Evolutionary conservation across 2,329 filamentous ascomycete species (phyloP).

Genomic region (Aaosphaeria pasadenensis): DNA sequence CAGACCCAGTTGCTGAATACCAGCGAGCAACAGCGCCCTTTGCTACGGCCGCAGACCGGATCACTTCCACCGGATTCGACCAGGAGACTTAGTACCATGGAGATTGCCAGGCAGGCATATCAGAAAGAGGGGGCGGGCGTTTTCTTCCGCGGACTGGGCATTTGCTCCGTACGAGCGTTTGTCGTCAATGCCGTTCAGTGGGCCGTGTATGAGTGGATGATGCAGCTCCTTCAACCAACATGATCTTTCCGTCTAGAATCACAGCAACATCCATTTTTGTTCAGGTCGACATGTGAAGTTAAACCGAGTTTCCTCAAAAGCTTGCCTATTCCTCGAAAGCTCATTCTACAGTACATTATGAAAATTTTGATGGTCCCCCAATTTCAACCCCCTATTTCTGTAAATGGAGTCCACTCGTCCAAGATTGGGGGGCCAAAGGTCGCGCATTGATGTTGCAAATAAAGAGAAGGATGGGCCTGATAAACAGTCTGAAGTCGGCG

Average conservation of each 20-base stretch:
- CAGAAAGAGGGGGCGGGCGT: slow-evolving; percentile 67
- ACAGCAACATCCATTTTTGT: too few species aligned
- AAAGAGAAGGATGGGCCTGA: too few species aligned
- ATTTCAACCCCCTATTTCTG: too few species aligned
- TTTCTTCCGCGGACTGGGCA: slow-evolving; percentile 77
- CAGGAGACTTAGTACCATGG: slow-evolving; percentile 53
- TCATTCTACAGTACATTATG: slow-evolving; percentile 34
- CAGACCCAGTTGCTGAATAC: slow-evolving; percentile 63
- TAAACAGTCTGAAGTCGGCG: background rate
- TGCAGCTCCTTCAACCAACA: slow-evolving; percentile 46
- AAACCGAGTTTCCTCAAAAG: background rate
- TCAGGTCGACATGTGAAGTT: background rate
- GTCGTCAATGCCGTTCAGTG: slow-evolving; percentile 91
- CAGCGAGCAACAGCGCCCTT: slow-evolving; percentile 13
- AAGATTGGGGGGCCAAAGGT: too few species aligned
- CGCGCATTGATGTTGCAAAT: too few species aligned
- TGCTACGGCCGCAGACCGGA: slow-evolving; percentile 11
- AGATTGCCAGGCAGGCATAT: slow-evolving; percentile 66
- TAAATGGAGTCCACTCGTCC: too few species aligned
- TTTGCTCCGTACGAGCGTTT: slow-evolving; percentile 85
- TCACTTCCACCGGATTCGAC: slow-evolving; percentile 2
- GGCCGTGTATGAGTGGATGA: slow-evolving; percentile 88
- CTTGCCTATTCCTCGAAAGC: slow-evolving; percentile 7
- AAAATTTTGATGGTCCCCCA: slow-evolving; percentile 19
- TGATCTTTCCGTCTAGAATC: too few species aligned